Base-by-base conservation (phyloP, 164 flowering plant genomes). In the Dillenia suffruticosa region DNA sequence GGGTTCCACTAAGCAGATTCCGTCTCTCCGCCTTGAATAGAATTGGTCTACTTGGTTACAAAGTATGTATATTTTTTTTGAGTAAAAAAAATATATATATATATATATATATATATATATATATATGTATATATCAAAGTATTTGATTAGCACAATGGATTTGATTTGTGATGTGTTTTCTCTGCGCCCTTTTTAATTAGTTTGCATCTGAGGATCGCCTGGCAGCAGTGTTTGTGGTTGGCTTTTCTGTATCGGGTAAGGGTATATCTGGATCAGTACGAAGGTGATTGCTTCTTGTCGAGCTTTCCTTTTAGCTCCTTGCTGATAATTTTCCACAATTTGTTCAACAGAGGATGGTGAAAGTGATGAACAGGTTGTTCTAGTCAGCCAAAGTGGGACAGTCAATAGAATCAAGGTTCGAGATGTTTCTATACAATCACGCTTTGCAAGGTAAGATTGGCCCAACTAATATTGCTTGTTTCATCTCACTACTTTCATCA, bases 321-420 rank as follows among this genome's bases (percentile, higher is more conserved):
- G 16, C 19, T 58, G 10, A 54, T 49, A 12, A 16, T 58, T 12
- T 17, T 51, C 59, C 51, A 16, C 40, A 19, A 24, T 56, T 22
- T 47, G 46, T 56, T 58, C 57, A 63, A 40, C 82, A 91, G 96
- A 85, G 49, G 96, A 89, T 72, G 96, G 94, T 50, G 93, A 85
- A 77, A 94, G 95, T 66, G 96, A 91, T 75, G 99, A 94, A 71
- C 96, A 94, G 77, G 80, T 94, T 22, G 93, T 94, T 63, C 78
- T 94, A 44, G 96, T 91, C 14, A 94, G 99, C 82, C 97, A 91
- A 65, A 89, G 94, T 76, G 99, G 99, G 49, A 89, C 96, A 9
- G 86, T 86, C n/a, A 94, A 94, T 70, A 78, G 99, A 72, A 84
- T 94, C 47, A 94, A 91, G 77, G 96, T 94, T 57, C 83, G 90